phyloP scores from a whole-genome alignment of 2,329 filamentous ascomycete species.

The Aspergillus sp. region DNA sequence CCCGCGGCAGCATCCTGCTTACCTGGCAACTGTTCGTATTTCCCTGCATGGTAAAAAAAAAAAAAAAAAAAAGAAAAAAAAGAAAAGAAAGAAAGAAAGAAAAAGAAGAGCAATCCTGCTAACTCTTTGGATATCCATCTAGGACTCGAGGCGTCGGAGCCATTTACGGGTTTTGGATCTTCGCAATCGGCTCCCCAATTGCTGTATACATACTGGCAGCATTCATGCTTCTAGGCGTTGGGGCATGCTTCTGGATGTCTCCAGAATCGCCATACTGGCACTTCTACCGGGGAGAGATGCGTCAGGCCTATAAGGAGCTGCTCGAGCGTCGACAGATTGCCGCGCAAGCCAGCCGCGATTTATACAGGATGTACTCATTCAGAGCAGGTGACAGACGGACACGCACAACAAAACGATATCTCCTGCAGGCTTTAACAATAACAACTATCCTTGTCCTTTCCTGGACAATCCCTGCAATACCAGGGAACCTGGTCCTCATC shows the following conservation, averaged over 20 bases:
- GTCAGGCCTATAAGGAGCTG: background rate
- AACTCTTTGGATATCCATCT: background rate
- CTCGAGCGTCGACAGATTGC: background rate
- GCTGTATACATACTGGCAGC: background rate
- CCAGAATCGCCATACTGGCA: background rate
- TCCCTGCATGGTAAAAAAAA: background rate
- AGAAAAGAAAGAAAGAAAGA: no score
- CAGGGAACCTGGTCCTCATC: background rate
- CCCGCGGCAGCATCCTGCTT: background rate
- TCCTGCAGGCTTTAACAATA: background rate
- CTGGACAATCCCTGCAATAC: background rate
- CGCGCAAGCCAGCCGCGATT: background rate
- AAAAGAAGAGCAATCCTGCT: background rate
- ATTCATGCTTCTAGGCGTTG: background rate
- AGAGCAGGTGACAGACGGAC: background rate
- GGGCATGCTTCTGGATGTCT: background rate
- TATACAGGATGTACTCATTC: background rate
- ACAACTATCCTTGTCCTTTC: background rate
- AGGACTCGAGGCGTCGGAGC: background rate
- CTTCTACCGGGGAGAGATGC: background rate
- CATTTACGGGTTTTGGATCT: background rate
- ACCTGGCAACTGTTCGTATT: background rate
- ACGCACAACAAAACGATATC: background rate
- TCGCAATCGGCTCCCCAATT: background rate
- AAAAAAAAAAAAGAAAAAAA: no score